phyloP scores from a whole-genome alignment of 208 protist species.

The Porcisia hertigi region DNA sequence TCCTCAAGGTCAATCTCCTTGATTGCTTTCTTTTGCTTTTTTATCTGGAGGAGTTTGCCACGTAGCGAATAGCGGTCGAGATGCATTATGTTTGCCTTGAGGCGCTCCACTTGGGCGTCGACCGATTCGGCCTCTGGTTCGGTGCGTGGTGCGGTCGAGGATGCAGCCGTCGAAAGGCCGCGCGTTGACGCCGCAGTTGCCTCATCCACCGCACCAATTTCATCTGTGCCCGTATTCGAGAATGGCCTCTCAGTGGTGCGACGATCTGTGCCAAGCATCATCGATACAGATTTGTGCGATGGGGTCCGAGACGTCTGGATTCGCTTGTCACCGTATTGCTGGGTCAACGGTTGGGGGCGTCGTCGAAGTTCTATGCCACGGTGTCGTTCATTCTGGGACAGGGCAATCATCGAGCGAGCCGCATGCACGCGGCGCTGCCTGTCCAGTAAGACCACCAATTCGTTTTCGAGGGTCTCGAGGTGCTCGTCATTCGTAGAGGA shows the following conservation, averaged over 20 bases:
- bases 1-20: constrained; percentile 40
- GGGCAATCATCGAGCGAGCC: constrained; percentile 36
- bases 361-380: constrained; percentile 20
- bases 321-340: constrained; percentile 6
- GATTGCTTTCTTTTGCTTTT: constrained; percentile 48
- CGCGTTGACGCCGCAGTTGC: constrained; percentile 5
- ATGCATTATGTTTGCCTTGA: constrained; percentile 36
- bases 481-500: constrained; percentile 55
- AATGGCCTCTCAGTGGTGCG: background rate
- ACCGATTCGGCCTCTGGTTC: constrained; percentile 23
- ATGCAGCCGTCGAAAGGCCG: background rate
- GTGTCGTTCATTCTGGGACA: constrained; percentile 31
- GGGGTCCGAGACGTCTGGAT: constrained; percentile 29
- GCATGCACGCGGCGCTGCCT: constrained; percentile 52
- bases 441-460: constrained; percentile 44
- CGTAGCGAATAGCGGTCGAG: constrained; percentile 53
- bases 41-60: constrained; percentile 62
- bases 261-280: background rate
- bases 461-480: constrained; percentile 44
- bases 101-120: constrained; percentile 48
- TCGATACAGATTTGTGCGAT: background rate
- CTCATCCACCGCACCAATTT: background rate
- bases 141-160: too few relatives aligned
- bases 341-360: background rate
- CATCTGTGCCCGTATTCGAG: background rate